Percentiles rank a stretch among this genome's conserved stretches.
Evolutionary conservation across 2,329 filamentous ascomycete genomes (phyloP).

Genomic region (Trichoderma asperellum): DNA sequence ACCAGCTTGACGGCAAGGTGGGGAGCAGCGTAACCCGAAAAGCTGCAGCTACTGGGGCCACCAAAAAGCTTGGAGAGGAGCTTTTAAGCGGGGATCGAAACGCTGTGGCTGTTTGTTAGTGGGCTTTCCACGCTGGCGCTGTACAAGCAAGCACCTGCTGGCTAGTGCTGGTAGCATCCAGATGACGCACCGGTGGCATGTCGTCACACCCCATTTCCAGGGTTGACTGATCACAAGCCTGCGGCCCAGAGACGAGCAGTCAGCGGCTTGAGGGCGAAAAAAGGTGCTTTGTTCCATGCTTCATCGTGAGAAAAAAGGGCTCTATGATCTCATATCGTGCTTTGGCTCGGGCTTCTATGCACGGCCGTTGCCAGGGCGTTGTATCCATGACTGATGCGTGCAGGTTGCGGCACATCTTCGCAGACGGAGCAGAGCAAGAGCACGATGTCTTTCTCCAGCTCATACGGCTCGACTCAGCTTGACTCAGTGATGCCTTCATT

Average conservation of each 20-base stretch:
- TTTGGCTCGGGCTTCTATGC: not conserved
- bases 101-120: not conserved
- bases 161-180: not conserved
- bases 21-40: conserved; percentile 4
- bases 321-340: conserved; percentile 10
- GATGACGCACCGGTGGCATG: conserved; percentile 29
- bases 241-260: not conserved
- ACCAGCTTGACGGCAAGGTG: not conserved
- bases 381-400: not conserved
- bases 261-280: conserved; percentile 8
- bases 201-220: conserved; percentile 15
- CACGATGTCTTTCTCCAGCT: not conserved
- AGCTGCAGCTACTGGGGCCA: not conserved
- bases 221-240: conserved; percentile 23
- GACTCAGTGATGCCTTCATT: not conserved
- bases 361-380: not conserved
- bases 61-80: not conserved
- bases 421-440: not conserved
- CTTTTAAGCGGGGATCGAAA: conserved; percentile 11
- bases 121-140: not conserved
- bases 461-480: not conserved
- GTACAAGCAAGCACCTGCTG: not conserved
- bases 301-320: not conserved
- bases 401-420: not conserved
- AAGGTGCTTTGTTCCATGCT: not conserved